Evolutionary conservation across 2,329 filamentous ascomycete species (phyloP).

Genomic region (Zasmidium cellare): DNA sequence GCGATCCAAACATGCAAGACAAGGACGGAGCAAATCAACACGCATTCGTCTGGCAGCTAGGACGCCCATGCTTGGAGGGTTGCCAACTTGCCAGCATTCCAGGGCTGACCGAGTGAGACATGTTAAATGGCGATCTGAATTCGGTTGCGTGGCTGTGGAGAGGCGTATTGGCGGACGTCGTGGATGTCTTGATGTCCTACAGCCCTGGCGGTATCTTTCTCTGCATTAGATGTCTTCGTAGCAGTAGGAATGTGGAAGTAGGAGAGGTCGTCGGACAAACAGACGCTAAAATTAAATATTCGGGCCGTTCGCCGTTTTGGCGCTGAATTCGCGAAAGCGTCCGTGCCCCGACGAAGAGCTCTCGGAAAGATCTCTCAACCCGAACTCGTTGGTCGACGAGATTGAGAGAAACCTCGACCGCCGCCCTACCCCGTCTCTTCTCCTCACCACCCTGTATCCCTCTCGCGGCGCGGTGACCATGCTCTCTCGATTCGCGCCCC

Average conservation of each 20-base stretch:
- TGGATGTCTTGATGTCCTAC: too few species aligned
- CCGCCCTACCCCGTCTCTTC: slow-evolving; percentile 6
- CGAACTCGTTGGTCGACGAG: neutral
- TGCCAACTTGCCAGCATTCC: neutral
- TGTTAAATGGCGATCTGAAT: neutral
- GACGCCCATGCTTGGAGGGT: neutral
- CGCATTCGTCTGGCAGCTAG: neutral
- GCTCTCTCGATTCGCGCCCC: slow-evolving; percentile 39
- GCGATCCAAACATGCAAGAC: neutral
- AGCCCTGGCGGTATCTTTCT: too few species aligned
- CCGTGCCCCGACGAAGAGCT: too few species aligned
- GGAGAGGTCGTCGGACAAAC: too few species aligned
- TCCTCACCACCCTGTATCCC: slow-evolving; percentile 3
- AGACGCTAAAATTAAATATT: too few species aligned
- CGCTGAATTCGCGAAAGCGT: too few species aligned
- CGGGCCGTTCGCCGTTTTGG: too few species aligned
- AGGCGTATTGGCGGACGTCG: neutral
- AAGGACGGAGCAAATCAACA: neutral
- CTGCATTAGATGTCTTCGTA: too few species aligned
- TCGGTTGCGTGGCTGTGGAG: neutral
- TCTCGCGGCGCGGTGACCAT: slow-evolving; percentile 23
- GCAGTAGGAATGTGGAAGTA: too few species aligned
- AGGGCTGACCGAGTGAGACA: neutral
- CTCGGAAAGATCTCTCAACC: too few species aligned
- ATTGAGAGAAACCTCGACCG: neutral